Base-by-base conservation (phyloP, 2,329 filamentous ascomycete genomes). In the Penicillium sp. region DNA sequence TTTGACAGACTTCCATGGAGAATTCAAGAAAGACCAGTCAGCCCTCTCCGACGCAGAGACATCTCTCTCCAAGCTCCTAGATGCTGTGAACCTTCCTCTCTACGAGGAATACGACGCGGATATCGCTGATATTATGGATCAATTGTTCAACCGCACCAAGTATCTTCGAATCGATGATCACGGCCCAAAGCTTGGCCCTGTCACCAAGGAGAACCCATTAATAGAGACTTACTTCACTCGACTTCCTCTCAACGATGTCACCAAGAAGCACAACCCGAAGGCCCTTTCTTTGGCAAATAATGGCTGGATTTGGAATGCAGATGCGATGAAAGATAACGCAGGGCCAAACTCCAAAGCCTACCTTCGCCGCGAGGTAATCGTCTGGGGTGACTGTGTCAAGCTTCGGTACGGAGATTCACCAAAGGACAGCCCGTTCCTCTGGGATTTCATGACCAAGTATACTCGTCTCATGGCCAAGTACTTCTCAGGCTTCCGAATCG, bases 311-410 rank as follows among this genome's bases (percentile, higher is more conserved):
- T 99, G 95, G 95, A 93, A 91, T 57, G 93, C 93, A 6, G 96
- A 98, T 76, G 93, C 95, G 1, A 84, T 98, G 75, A 84, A 91
- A 44, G 95, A 99, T 77, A 95, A 98, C 69, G 95, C 95, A 29
- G 96, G 96, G 0, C 89, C 92, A 0, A 82, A 90, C 47, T 96
- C 93, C 9, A 87, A 88, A 55, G 92, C 93, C n/a, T 99, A 99
- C 70, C 83, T 99, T n/a, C 86, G 91, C 52, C 86, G 95, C 64
- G 92, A 99, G 74, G 91, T 99, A 59, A 98, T 99, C 64, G 90
- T 97, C 29, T 99, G 95, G 95, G 93, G 93, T 14, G 95, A 99
- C 72, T 99, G 96, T 72, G 95, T 98, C 61, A 99, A 99, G 79
- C 83, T 99, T 52, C 88, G 95, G 19, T 99, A 98, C 70, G 95